Conservation (phyloP, 371 early-diverging fungal species). For the Mortierella sp. region DNA sequence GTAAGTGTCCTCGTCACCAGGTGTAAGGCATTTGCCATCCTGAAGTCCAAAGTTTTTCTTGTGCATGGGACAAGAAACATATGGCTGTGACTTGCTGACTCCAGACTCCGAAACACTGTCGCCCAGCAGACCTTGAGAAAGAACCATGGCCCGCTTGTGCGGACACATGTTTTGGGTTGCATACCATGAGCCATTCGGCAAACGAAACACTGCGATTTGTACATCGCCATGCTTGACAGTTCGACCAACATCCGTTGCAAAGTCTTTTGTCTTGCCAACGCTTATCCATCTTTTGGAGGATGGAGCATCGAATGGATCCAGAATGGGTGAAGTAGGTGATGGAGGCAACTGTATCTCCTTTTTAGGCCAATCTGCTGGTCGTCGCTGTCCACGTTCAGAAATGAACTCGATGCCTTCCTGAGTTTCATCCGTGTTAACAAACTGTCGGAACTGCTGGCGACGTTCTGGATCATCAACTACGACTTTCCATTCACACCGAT, state of each 20-base stretch:
- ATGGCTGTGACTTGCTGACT: constrained; percentile 49
- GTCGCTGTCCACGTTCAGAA: constrained; percentile 67
- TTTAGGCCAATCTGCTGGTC: constrained; percentile 75
- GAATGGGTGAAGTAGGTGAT: constrained; percentile 24
- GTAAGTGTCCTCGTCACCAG: constrained; percentile 58
- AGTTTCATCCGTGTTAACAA: constrained; percentile 66
- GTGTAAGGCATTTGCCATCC: constrained; percentile 60
- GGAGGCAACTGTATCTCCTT: constrained; percentile 44
- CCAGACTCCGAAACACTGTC: constrained; percentile 39
- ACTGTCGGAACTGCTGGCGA: constrained; percentile 66
- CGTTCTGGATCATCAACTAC: constrained; percentile 67
- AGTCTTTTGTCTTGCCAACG: constrained; percentile 43
- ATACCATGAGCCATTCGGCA: constrained; percentile 62
- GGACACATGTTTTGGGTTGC: constrained; percentile 83
- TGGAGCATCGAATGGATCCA: constrained; percentile 29
- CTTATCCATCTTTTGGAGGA: constrained; percentile 16
- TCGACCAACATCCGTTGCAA: constrained; percentile 62
- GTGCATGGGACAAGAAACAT: constrained; percentile 76
- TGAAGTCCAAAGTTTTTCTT: constrained; percentile 73
- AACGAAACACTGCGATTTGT: constrained; percentile 70
- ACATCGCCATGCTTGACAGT: constrained; percentile 66
- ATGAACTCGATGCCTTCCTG: constrained; percentile 64
- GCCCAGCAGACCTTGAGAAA: constrained; percentile 70
- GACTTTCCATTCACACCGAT: constrained; percentile 73
- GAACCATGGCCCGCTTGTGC: constrained; percentile 74